These are phyloP conservation scores for Cyberlindnera petersonii DNA, from an alignment of 805 yeast species.

Conservation along the genomic window DNA sequence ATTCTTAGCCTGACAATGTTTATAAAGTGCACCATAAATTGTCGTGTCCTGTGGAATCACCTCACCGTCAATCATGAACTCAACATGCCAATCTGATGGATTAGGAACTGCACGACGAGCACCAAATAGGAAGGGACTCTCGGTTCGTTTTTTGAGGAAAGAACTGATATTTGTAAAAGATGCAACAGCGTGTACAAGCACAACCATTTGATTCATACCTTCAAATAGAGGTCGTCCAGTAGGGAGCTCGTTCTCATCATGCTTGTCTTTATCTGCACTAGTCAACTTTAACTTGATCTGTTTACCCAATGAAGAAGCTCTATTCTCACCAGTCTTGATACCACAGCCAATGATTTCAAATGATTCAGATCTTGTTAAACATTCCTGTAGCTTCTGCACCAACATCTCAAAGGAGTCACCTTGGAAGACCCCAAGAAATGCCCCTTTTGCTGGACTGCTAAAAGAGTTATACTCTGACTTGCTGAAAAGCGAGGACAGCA, in stretches of 20 bases:
- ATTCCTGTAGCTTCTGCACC: conserved; percentile 63
- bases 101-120: conserved; percentile 16
- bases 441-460: conserved; percentile 34
- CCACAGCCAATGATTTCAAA: conserved; percentile 55
- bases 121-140: conserved; percentile 27
- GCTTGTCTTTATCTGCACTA: conserved; percentile 32
- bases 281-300: conserved; percentile 60
- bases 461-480: conserved; percentile 25
- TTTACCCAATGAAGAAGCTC: conserved; percentile 62
- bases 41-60: conserved; percentile 63
- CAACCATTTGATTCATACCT: conserved; percentile 28
- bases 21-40: conserved; percentile 69
- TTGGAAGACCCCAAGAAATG: conserved; percentile 41
- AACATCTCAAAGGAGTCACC: conserved; percentile 41
- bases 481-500: conserved; percentile 36
- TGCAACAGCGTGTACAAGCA: conserved; percentile 51
- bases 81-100: conserved; percentile 37
- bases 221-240: too few species aligned
- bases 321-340: conserved; percentile 34
- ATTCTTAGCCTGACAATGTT: conserved; percentile 37
- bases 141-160: conserved; percentile 38
- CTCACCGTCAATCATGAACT: conserved; percentile 56
- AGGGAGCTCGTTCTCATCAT: conserved; percentile 1
- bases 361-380: conserved; percentile 67
- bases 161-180: conserved; percentile 42